Evolutionary conservation across 768 basidiomycete species (phyloP).

Genomic region (Phylloporus arenicola): DNA sequence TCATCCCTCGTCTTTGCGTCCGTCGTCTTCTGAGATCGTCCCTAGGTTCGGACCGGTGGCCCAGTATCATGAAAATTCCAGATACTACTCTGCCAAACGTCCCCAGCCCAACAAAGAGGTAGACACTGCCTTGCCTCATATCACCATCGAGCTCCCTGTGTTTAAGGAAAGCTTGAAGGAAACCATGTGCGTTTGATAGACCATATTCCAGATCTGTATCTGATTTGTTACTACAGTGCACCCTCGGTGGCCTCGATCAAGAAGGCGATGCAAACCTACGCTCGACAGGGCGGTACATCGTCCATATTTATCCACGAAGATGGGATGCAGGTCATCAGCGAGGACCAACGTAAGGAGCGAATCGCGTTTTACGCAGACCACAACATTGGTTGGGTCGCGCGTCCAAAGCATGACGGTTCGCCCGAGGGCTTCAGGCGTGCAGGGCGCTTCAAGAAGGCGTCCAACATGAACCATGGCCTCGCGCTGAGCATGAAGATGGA

Average conservation of each 20-base stretch:
- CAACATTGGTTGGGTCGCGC: slow-evolving; percentile 55
- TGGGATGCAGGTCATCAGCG: slow-evolving; percentile 47
- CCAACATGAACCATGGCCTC: slow-evolving; percentile 83
- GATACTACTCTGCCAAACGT: slow-evolving; percentile 69
- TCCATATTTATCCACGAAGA: slow-evolving; percentile 59
- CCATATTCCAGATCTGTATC: neutral
- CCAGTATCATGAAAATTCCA: slow-evolving; percentile 80
- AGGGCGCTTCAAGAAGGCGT: slow-evolving; percentile 91
- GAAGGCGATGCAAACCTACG: slow-evolving; percentile 58
- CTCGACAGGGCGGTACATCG: slow-evolving; percentile 58
- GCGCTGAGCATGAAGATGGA: slow-evolving; percentile 36
- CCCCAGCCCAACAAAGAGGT: slow-evolving; percentile 57
- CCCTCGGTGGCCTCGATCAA: slow-evolving; percentile 72
- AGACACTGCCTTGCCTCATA: slow-evolving; percentile 61
- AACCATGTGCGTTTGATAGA: slow-evolving; percentile 55
- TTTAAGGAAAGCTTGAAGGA: slow-evolving; percentile 80
- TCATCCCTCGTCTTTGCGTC: neutral
- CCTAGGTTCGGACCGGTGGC: slow-evolving; percentile 73
- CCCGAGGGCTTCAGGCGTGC: slow-evolving; percentile 34
- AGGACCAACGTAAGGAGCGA: slow-evolving; percentile 43
- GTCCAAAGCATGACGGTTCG: slow-evolving; percentile 41
- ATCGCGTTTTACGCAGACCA: slow-evolving; percentile 51
- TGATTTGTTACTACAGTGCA: slow-evolving; percentile 35
- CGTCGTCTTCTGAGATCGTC: slow-evolving; percentile 1
- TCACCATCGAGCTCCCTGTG: slow-evolving; percentile 80